Conservation (phyloP, 2,329 filamentous ascomycete species). For the Gaeumannomyces sp. region DNA sequence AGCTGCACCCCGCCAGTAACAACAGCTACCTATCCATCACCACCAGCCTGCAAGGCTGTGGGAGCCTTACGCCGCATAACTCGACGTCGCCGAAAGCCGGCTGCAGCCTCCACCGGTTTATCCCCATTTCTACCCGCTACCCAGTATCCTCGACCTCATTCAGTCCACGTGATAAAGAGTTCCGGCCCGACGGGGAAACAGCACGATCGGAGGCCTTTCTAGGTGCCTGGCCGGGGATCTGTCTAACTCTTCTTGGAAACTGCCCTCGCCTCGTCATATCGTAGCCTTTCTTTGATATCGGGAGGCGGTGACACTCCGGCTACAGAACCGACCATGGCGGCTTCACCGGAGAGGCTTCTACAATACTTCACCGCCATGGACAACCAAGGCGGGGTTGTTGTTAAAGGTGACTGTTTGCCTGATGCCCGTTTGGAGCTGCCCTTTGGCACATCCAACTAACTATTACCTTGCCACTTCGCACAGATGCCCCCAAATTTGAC, state of each 20-base stretch:
- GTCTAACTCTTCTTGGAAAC: not conserved
- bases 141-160: too few relatives aligned
- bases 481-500: slow-evolving; percentile 81
- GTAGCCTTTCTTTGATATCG: not conserved
- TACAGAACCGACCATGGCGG: slow-evolving; percentile 27
- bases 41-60: slow-evolving; percentile 1
- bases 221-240: too few relatives aligned
- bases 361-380: slow-evolving; percentile 42
- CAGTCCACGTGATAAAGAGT: not conserved
- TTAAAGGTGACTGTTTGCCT: slow-evolving; percentile 34
- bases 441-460: not conserved
- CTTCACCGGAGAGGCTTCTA: slow-evolving; percentile 24
- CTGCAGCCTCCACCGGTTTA: not conserved
- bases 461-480: not conserved
- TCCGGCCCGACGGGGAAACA: not conserved
- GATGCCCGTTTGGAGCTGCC: not conserved
- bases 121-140: not conserved
- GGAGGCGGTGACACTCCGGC: not conserved
- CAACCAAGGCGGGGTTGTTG: slow-evolving; percentile 38
- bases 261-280: not conserved
- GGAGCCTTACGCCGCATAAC: not conserved
- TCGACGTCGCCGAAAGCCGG: not conserved
- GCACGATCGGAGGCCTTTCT: not conserved
- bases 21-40: not conserved
- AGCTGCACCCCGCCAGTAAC: too few relatives aligned